phyloP scores from a whole-genome alignment of 2,329 filamentous ascomycete genomes.

The Dichotomopilus funicola region DNA sequence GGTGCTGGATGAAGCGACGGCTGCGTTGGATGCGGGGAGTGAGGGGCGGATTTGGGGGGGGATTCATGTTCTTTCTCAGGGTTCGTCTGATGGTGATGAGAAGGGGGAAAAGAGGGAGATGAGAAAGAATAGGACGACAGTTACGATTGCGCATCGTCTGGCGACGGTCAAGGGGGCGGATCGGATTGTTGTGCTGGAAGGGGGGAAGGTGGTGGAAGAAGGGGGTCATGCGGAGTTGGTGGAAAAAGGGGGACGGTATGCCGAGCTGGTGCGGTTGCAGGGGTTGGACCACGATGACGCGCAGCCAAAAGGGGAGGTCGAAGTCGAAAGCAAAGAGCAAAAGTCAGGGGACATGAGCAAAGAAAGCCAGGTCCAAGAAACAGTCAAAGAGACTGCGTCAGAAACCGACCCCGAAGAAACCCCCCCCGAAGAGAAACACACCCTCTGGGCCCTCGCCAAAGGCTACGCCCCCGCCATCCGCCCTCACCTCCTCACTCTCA shows the following conservation, averaged over 20 bases:
- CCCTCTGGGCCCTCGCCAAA: conserved; percentile 18
- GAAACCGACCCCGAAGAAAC: neutral
- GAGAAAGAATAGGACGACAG: conserved; percentile 42
- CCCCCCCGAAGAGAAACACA: neutral
- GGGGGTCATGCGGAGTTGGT: conserved; percentile 53
- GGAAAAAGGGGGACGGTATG: conserved; percentile 40
- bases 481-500: conserved; percentile 34
- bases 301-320: neutral
- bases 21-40: conserved; percentile 52
- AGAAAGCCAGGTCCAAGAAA: no score
- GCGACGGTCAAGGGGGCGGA: conserved; percentile 51
- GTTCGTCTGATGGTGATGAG: conserved; percentile 13
- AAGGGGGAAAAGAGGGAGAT: no score
- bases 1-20: conserved; percentile 56
- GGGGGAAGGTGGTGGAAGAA: conserved; percentile 50
- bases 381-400: conserved; percentile 8
- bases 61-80: conserved; percentile 37
- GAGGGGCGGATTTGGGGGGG: conserved; percentile 49
- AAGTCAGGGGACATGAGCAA: no score
- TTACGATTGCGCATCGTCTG: conserved; percentile 53
- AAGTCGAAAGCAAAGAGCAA: neutral
- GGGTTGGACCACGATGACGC: neutral
- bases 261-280: conserved; percentile 36
- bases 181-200: conserved; percentile 52
- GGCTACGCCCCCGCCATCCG: conserved; percentile 23